Evolutionary conservation across 331 rosid genomes (phyloP).

Genomic region (Malus hybrid): DNA sequence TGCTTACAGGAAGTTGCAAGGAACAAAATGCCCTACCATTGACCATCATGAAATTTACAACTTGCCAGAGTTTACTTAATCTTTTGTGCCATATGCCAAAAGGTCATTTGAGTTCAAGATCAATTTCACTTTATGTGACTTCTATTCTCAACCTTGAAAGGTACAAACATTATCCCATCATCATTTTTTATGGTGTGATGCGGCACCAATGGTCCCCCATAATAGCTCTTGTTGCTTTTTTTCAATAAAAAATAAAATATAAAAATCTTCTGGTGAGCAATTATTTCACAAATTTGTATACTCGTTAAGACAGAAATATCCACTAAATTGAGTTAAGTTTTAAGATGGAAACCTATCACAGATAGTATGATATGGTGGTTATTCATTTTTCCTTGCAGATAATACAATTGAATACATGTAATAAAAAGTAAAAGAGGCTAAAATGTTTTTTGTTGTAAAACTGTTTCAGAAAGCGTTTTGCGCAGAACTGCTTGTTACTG

Average conservation of each 20-base stretch:
- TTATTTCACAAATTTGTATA: background rate
- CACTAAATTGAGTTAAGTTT: background rate
- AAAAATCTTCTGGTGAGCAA: background rate
- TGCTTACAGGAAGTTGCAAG: constrained; percentile 16
- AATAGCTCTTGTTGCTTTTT: background rate
- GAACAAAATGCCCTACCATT: constrained; percentile 22
- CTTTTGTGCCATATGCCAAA: constrained; percentile 56
- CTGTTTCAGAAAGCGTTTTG: background rate
- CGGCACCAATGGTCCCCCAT: background rate
- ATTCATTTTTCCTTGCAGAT: background rate
- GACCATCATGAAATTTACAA: constrained; percentile 26
- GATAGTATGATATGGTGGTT: background rate
- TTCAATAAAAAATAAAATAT: background rate
- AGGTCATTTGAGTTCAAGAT: constrained; percentile 33
- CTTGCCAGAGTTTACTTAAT: constrained; percentile 58
- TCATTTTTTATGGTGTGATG: background rate
- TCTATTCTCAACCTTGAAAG: constrained; percentile 81
- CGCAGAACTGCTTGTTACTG: background rate
- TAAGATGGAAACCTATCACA: background rate
- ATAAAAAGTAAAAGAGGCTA: background rate
- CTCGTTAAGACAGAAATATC: background rate
- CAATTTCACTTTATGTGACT: constrained; percentile 40
- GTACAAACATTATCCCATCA: constrained; percentile 31
- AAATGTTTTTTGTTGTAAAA: background rate
- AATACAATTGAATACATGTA: background rate